Evolutionary conservation across 2,329 filamentous ascomycete species (phyloP), one percentile per base, ranked within the genome.

Genomic region (Leptographium flavum): DNA sequence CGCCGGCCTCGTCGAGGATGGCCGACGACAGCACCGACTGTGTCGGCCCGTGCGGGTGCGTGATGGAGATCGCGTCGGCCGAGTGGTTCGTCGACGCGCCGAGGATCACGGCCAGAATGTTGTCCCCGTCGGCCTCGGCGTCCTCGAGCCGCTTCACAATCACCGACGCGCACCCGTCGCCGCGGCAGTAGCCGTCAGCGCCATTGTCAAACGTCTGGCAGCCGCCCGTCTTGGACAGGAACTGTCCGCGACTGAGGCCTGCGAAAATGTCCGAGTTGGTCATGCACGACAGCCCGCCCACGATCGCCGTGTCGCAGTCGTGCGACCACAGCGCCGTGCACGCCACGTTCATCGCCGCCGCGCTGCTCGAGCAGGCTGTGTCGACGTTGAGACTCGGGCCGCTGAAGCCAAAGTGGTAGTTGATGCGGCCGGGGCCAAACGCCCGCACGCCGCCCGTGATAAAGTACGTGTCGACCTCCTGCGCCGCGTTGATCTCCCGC

Each of bases 181-280:
- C 83, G 57, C 85, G 79, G 63, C 84, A 90, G 62, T 92, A 90
- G 2, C 85, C 85, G 61, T 88, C 83, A 3, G 85, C 85, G 32
- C 72, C 76, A 51, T 86, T 80, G 59, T 90, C 84, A 57, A 86
- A 92, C 0, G 84, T 86, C 56, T 86, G 84, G 62, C 83, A 88
- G 50, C 77, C 74, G 8, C 83, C 82, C 43, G 75, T 83, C 63
- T 81, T 81, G 27, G 82, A 85, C 52, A 90, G 64, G 63, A 90
- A 88, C 55, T 86, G 81, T 13, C 82, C 84, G 53, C 82, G 77
- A 56, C 79, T 82, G 8, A 90, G 67, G 53, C 81, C 83, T 11
- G 81, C 71, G 63, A 85, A 86, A 65, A 83, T 84, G 59, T 88
- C 83, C 0, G 84, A 82, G 63, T 87, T 87, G 43, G 83, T 87